These are phyloP conservation scores for Coniochaeta ligniaria DNA, from an alignment of 2,329 filamentous ascomycete species.

Conservation along the genomic window DNA sequence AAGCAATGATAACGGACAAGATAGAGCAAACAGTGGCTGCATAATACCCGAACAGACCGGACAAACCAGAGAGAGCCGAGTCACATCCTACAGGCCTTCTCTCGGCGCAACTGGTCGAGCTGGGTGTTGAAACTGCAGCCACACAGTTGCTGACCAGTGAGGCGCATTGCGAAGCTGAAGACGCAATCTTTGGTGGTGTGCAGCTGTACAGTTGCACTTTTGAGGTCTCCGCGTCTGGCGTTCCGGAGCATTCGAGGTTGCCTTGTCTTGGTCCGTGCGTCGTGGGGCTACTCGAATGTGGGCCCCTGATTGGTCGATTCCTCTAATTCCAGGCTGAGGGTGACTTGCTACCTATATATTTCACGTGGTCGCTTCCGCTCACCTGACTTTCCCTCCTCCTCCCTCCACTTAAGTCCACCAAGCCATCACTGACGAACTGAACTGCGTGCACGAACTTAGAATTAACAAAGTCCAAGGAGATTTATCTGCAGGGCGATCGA, in stretches of 20 bases:
- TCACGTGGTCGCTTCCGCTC: constrained; percentile 7
- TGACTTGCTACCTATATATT: constrained; percentile 3
- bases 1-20: neutral
- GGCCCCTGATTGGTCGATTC: neutral
- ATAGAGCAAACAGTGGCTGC: neutral
- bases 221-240: neutral
- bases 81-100: neutral
- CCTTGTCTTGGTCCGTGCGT: neutral
- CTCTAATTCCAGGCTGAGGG: neutral
- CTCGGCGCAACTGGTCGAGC: neutral
- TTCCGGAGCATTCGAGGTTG: neutral
- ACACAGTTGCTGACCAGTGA: neutral
- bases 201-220: neutral
- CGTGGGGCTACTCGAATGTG: neutral
- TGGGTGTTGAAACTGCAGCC: neutral
- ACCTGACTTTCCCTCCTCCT: constrained; percentile 7
- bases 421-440: neutral
- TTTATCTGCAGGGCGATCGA: neutral
- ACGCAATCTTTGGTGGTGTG: neutral
- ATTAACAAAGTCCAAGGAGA: neutral
- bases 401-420: constrained; percentile 2
- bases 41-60: neutral
- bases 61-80: neutral
- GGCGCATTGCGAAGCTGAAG: neutral
- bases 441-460: neutral